Base-by-base conservation (phyloP, 2,329 filamentous ascomycete genomes). In the Septoria petroselini region DNA sequence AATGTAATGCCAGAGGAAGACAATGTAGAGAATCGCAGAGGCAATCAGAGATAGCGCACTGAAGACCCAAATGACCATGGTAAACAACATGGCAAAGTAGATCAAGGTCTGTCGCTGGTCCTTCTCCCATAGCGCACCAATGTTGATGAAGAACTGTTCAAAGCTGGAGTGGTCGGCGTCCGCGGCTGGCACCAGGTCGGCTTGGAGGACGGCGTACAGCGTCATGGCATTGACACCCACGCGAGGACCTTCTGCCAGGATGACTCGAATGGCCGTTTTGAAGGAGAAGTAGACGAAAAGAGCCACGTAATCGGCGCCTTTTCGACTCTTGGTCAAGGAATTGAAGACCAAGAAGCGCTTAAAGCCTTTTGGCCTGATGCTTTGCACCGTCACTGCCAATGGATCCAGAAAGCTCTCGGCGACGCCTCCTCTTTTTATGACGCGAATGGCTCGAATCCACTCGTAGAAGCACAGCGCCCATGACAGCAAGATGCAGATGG, bases 1-100 rank as follows among this genome's bases (percentile, higher is more conserved):
- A 54, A 98, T 91, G 71, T 91, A 93, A 69, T 93, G 87, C 80
- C 87, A 95, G 4, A 98, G 78, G 69, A 95, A 98, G 62, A 88
- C 81, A 30, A 95, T 70, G 70, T 95, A 97, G 53, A 95, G 83
- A 1, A 94, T 62, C 17, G 83, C 73, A 0, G 88, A 89, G 7
- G 87, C 65, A n/a, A 91, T 72, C 42, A 97, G 76, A 49, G 74
- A 77, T 46, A 97, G 66, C 4, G 86, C 80, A 0, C 86, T 86
- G 60, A 97, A 83, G 11, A 90, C 77, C 91, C 91, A 97, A 60
- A 97, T 82, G 47, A 96, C 68, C 17, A 95, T 69, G 3, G 91
- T 96, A 71, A 95, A 97, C 56, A 90, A 73, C 93, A 97, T 97
- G 69, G 88, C 85, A 31, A 84, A 87, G 43, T 97, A 76, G 59